Base-by-base conservation (phyloP, 768 basidiomycete genomes). In the Trametes elegans region DNA sequence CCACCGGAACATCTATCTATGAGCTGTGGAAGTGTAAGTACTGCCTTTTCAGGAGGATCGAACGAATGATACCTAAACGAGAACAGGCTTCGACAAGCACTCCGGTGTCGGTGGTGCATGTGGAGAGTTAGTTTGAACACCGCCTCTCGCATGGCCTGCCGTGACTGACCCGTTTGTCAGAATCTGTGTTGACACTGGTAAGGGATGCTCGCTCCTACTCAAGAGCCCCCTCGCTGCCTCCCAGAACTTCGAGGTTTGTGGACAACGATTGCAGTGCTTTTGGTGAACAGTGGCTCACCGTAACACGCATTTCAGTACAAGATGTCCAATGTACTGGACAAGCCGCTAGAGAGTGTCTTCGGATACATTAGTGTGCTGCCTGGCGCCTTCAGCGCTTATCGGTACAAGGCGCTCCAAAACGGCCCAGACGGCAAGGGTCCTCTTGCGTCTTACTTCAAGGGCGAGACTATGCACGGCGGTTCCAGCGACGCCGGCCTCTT, bases 251-350 rank as follows among this genome's bases (percentile, higher is more conserved):
- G 92, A 95, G 78, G 84, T 83, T 63, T 36, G 60, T 52, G 16
- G 2, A 21, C 11, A 5, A 23, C 5, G 21, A 43, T 13, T 23
- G 8, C 2, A 27, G n/a, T n/a, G n/a, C n/a, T n/a, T n/a, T n/a
- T n/a, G n/a, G n/a, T n/a, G n/a, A n/a, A 7, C 18, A 10, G 5
- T 24, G 9, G 14, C 55, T 55, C 36, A 61, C 29, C 60, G 8
- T 26, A 5, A 34, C 7, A 7, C 18, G 24, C 9, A 11, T 10
- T 34, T 36, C 55, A 87, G 84, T 95, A 96, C 76, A 96, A 96
- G 76, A 92, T 91, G 87, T 93, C 92, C 23, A 94, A 97, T 66
- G 90, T 96, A 60, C 82, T 98, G 31, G 95, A 98, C 70, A 98
- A 98, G 70, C 94, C 95, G 0, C 80, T 94, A 47, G 95, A 98